Base-by-base conservation (phyloP, 1,284 basidiomycete species). In the Limonomyces culmigenus region DNA sequence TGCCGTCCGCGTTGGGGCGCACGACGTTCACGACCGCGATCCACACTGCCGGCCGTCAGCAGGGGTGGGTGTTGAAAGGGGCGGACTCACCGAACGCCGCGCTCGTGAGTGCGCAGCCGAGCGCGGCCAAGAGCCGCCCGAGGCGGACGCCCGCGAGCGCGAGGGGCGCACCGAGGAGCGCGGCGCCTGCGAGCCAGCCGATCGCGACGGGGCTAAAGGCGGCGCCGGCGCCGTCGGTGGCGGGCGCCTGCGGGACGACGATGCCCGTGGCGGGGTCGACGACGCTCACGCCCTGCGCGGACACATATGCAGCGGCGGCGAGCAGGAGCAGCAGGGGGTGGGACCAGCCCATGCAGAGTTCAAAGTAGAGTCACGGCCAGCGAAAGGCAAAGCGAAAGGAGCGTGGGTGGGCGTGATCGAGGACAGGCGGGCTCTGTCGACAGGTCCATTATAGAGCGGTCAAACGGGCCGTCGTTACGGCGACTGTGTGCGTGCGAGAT, bases 21-120 rank as follows among this genome's bases (percentile, higher is more conserved):
- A 70, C 50, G 1, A 66, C 62, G 49, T 74, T 78, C 38, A 72
- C 56, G 37, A 78, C 58, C 23, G 70, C 66, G 6, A 66, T 59
- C 74, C 72, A 75, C 14, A 65, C 72, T 72, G 42, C 13, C 14
- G 30, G 35, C 37, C 30, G 23, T 41, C 37, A 16, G 29, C 20
- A 34, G n/a, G 38, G 23, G 12, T 32, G 11, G 11, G 29, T 3
- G 17, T 11, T 20, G 13, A 40, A 39, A 27, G 3, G 17, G 37
- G 20, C 20, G 16, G 12, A 41, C 71, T 42, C 47, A 76, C 74
- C 49, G 34, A 57, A 59, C 11, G 72, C 58, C 5, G 60, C 54
- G 2, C 52, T 49, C n/a, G 62, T 58, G 12, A 69, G 44, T 2
- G 71, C 74, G 25, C 70, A 45, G 2, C 65, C 67, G 5, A 59